Evolutionary conservation across 192 early-diverging fungal genomes (phyloP), one percentile per base, ranked within the genome.

Genomic region (Coemansia sp.): DNA sequence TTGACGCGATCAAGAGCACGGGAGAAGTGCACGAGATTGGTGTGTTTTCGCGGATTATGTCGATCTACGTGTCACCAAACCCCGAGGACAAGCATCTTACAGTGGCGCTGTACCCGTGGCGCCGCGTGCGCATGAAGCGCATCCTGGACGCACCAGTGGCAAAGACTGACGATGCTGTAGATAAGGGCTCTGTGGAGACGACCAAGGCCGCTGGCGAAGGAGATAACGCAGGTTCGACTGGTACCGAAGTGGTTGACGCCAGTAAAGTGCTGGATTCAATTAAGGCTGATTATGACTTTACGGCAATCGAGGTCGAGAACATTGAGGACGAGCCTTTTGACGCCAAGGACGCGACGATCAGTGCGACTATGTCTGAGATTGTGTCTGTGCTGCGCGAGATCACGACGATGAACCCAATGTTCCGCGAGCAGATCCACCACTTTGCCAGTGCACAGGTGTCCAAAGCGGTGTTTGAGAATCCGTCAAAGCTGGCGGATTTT

Each of bases 391-490:
- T 99, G 64, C 94, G 94, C 71, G 96, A 99, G 70, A 96, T 99
- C 59, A 92, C 93, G 7, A 82, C 87, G 9, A 69, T 95, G 66
- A 99, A 98, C 67, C 93, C 94, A 10, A 85, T 99, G 41, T 91
- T 99, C 77, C 86, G 96, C 27, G 96, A 99, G 78, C 96, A 99
- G 80, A 99, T 99, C 66, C 90, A 95, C 56, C 92, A 90, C 64
- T 95, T 99, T 72, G 92, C 90, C 46, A 94, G 96, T 81, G 89
- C 88, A 1, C 94, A 97, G 71, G 91, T 93, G 22, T 93, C 94
- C 15, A 94, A 94, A 40, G 95, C 91, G 49, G 90, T 95, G 15
- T 93, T 99, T 78, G 90, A 91, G 57, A 94, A 96, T 59, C 92
- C 96, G 22, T 88, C 92, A 24, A 93, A 93, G 51, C 73, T 98